Conservation (phyloP, 257 asterid species). For the Craterostigma plantagineum region DNA sequence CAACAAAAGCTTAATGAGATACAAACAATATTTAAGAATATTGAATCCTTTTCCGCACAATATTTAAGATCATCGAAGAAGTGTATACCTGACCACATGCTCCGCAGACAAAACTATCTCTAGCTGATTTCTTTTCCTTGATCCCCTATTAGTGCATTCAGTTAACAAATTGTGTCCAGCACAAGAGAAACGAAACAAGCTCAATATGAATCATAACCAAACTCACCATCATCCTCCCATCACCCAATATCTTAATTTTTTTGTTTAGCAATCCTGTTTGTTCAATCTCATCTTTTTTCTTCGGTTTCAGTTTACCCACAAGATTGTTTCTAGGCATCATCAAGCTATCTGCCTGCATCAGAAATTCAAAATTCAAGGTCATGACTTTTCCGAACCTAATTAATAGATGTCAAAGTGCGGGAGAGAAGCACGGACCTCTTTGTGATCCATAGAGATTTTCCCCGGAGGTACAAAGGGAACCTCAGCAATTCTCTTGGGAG, state of each 20-base stretch:
- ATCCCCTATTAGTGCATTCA: slow-evolving; percentile 18
- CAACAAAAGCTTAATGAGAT: not conserved
- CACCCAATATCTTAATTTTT: slow-evolving; percentile 74
- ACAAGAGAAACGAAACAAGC: not conserved
- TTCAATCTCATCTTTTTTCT: slow-evolving; percentile 53
- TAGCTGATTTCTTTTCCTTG: slow-evolving; percentile 92
- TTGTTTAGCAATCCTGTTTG: slow-evolving; percentile 42
- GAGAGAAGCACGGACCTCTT: slow-evolving; percentile 28
- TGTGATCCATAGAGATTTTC: slow-evolving; percentile 26
- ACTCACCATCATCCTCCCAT: slow-evolving; percentile 72
- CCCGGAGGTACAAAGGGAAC: slow-evolving; percentile 25
- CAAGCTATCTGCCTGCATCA: slow-evolving; percentile 49
- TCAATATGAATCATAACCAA: slow-evolving; percentile 2
- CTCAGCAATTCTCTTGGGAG: slow-evolving; percentile 32
- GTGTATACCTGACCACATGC: slow-evolving; percentile 91
- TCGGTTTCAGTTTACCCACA: slow-evolving; percentile 52
- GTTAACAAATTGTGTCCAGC: not conserved
- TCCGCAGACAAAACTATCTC: slow-evolving; percentile 96
- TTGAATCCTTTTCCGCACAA: not conserved
- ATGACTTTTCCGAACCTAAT: not conserved
- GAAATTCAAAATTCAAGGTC: slow-evolving; percentile 2
- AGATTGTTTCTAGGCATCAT: slow-evolving; percentile 29
- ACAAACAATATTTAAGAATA: not conserved
- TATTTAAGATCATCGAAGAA: slow-evolving; percentile 4
- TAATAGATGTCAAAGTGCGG: slow-evolving; percentile 2